Evolutionary conservation across 306 rosid genomes (phyloP), one percentile per base, ranked within the genome.

Genomic region (Clitoria ternatea): DNA sequence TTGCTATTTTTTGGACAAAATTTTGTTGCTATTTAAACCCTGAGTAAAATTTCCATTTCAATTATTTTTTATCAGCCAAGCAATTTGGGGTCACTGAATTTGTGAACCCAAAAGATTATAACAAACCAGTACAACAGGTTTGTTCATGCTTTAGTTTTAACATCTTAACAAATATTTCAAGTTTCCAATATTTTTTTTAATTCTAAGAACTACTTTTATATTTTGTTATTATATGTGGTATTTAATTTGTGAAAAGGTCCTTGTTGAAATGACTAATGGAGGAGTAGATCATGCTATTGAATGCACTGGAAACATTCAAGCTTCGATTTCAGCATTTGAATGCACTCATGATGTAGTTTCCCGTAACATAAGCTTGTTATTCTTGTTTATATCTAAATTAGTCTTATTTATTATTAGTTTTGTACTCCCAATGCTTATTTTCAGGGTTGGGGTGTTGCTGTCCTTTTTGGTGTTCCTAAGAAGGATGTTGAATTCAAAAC

Each of bases 401-500:
- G 13, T 11, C 13, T n/a, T 1, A 19, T 12, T 23, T 62, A 1
- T 40, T 1, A 13, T 4, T 27, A 27, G 44, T 17, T 10, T 17
- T 66, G 7, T 32, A 66, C 45, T 18, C 30, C 4, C 10, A 71
- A 14, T 57, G 11, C 36, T 65, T 27, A 2, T 64, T 17, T 1
- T 32, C 77, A 88, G 95, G 95, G 95, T 14, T 88, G 89, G 95
- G 91, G 89, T 18, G 84, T 82, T 55, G 95, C 91, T 14, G 95
- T 88, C 0, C 87, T 88, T 0, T 91, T 88, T n/a, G 85, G 95
- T 13, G 88, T 89, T 44, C 89, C 89, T 24, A 82, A 26, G 26
- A 89, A 82, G 63, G 86, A 86, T 27, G 89, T 70, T 61, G 83
- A 72, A 7, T 89, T 89, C 85, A 82, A 64, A 66, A 89, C 96